phyloP scores from a whole-genome alignment of 2,329 filamentous ascomycete genomes.

The Alternaria incomplexa region DNA sequence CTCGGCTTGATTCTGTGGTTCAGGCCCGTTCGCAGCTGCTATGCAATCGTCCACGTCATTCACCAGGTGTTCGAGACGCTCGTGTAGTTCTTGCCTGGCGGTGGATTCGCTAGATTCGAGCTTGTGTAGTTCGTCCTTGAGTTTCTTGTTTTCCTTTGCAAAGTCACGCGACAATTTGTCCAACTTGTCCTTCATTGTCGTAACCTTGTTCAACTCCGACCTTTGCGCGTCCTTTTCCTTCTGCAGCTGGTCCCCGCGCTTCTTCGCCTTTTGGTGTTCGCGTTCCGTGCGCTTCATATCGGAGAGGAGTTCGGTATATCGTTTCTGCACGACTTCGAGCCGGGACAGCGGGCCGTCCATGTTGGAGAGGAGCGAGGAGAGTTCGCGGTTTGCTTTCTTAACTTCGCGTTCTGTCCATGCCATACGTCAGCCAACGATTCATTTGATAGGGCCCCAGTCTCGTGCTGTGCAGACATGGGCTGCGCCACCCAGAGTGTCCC shows the following conservation, averaged over 20 bases:
- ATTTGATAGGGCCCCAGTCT: conserved; percentile 6
- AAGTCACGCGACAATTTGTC: conserved; percentile 95
- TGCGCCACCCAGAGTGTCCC: conserved; percentile 11
- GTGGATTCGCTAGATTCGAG: conserved; percentile 84
- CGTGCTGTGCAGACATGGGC: conserved; percentile 5
- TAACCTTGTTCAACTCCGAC: conserved; percentile 87
- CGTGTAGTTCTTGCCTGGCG: conserved; percentile 82
- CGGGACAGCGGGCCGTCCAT: conserved; percentile 93
- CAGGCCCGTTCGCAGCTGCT: conserved; percentile 81
- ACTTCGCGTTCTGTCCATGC: conserved; percentile 79
- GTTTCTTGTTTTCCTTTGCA: conserved; percentile 96
- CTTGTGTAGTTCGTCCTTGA: conserved; percentile 91
- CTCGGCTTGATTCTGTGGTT: conserved; percentile 76
- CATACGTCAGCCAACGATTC: conserved; percentile 34
- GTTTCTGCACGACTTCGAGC: conserved; percentile 87
- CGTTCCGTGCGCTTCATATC: conserved; percentile 96
- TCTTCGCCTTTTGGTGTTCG: conserved; percentile 95
- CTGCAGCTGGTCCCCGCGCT: conserved; percentile 89
- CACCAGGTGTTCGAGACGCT: conserved; percentile 79
- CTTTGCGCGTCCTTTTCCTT: conserved; percentile 94
- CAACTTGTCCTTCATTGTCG: conserved; percentile 90
- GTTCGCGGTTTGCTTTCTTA: conserved; percentile 89
- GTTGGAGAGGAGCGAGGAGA: conserved; percentile 81
- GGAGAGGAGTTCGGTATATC: conserved; percentile 86
- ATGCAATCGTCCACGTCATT: conserved; percentile 88